Base-by-base conservation (phyloP, 257 asterid species). In the Solanum sejunctum region DNA sequence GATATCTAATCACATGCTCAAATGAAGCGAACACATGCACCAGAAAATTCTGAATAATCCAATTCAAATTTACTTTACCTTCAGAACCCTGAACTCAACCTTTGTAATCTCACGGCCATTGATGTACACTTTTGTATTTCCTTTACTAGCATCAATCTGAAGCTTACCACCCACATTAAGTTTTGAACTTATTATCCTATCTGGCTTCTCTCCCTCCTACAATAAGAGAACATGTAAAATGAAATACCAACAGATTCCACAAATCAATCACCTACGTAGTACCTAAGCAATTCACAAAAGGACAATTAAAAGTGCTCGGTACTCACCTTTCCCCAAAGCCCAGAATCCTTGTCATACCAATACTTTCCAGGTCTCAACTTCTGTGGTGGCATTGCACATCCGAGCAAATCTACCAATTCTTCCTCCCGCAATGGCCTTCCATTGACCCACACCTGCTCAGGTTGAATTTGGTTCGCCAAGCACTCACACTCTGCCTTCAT, bases 291-390 rank as follows among this genome's bases (percentile, higher is more conserved):
- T 49, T 16, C 41, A 78, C 43, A 78, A 69, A 13, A 71, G 41
- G 21, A 85, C 81, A 58, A 54, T 79, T 70, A 26, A 58, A 57
- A 45, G 23, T 85, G 89, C 51, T 86, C 75, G 91, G 95, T 85
- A 85, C 56, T 86, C 75, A 94, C 97, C 97, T 94, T 92, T 84
- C 97, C 98, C 95, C 97, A 93, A 47, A 94, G 90, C 84, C 97
- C 98, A 49, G 98, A 92, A 86, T 93, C 93, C 86, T 90, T 91
- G 79, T 94, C 98, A 83, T 94, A 93, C 98, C 98, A 94, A 85
- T 90, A 94, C 80, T 87, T 87, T 81, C 95, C 95, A 3, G 97
- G 94, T 86, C 77, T 93, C 92, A 94, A 90, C 80, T 87, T 87
- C 70, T 56, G 81, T 0, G 93, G 94, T 85, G 97, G 93, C 58